Conservation (phyloP, 108 stramenopile species). For the Discostella stelligeroides region DNA sequence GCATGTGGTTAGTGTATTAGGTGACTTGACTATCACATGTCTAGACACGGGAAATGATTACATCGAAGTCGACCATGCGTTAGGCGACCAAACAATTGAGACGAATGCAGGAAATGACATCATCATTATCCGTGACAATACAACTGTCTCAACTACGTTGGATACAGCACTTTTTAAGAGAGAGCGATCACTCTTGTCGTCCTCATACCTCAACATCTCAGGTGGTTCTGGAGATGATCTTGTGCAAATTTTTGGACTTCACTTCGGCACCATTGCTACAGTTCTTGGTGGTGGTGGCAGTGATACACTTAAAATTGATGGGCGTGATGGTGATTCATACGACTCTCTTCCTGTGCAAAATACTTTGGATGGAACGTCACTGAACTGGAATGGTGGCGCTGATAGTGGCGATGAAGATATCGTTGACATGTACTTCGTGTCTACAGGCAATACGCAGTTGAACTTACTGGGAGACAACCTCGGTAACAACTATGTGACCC, state of each 20-base stretch:
- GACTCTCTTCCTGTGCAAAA: background rate
- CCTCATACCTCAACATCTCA: slow-evolving; percentile 11
- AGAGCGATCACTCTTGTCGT: background rate
- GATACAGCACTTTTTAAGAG: background rate
- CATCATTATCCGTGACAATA: slow-evolving; percentile 8
- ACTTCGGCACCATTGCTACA: slow-evolving; percentile 20
- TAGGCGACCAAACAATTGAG: slow-evolving; percentile 13
- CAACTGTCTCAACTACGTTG: background rate
- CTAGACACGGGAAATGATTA: slow-evolving; percentile 10
- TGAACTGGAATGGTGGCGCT: slow-evolving; percentile 41
- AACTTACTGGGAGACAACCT: slow-evolving; percentile 34
- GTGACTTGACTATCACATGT: slow-evolving; percentile 3
- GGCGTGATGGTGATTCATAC: background rate
- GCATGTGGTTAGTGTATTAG: too few relatives aligned
- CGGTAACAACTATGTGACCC: slow-evolving; percentile 21
- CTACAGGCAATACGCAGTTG: slow-evolving; percentile 27
- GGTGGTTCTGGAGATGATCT: slow-evolving; percentile 3
- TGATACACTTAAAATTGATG: slow-evolving; percentile 40
- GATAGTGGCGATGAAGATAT: slow-evolving; percentile 30
- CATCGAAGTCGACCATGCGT: background rate
- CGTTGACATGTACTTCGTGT: slow-evolving; percentile 26
- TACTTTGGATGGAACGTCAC: slow-evolving; percentile 29
- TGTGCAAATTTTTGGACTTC: slow-evolving; percentile 21
- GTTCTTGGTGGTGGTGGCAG: slow-evolving; percentile 30
- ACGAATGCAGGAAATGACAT: slow-evolving; percentile 6